These are phyloP conservation scores for Scenedesmus sp. DNA, from an alignment of 163 green algal genomes.

Conservation along the genomic window DNA sequence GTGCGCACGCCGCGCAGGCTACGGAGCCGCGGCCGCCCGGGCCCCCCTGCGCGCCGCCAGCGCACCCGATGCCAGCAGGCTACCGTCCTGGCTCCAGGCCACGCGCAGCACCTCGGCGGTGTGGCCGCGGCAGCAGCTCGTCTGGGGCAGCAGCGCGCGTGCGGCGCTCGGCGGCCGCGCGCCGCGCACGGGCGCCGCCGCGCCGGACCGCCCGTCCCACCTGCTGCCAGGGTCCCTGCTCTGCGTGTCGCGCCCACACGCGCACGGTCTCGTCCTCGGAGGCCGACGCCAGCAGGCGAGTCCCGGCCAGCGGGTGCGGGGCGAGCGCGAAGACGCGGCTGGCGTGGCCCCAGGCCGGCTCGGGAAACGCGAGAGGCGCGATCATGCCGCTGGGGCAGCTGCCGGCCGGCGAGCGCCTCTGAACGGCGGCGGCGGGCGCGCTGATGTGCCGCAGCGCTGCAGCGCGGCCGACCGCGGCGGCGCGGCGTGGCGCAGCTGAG, in stretches of 20 bases:
- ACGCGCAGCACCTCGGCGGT: conserved; percentile 51
- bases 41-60: neutral
- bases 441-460: too few species aligned
- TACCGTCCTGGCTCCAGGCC: conserved; percentile 51
- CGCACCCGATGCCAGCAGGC: conserved; percentile 51
- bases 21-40: too few species aligned
- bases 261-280: conserved; percentile 57
- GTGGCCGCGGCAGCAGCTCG: conserved; percentile 50
- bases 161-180: too few species aligned
- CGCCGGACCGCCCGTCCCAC: too few species aligned
- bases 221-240: conserved; percentile 47
- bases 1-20: too few species aligned
- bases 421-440: too few species aligned
- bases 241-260: conserved; percentile 39
- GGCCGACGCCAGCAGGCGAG: conserved; percentile 47
- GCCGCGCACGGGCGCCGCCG: too few species aligned
- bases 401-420: too few species aligned
- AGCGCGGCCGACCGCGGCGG: too few species aligned
- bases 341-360: conserved; percentile 44
- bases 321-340: conserved; percentile 55
- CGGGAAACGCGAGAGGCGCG: too few species aligned
- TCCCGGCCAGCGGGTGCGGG: conserved; percentile 39
- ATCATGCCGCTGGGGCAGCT: too few species aligned
- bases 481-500: too few species aligned
- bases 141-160: neutral